phyloP scores from a whole-genome alignment of 2,329 filamentous ascomycete genomes.

The Fusarium staphyleae region DNA sequence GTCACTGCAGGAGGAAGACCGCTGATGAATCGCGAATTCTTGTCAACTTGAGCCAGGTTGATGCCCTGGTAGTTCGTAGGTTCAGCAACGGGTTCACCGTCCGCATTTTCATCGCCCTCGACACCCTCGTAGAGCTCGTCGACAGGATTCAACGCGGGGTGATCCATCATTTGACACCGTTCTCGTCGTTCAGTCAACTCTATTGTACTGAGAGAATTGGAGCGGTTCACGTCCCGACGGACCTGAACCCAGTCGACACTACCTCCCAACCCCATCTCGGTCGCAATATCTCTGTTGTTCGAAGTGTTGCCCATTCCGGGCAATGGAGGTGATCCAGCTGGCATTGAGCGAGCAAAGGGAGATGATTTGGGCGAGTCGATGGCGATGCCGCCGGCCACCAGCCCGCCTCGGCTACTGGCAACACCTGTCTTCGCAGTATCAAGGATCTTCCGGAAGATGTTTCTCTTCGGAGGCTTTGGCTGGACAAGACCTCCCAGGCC shows the following conservation, averaged over 20 bases:
- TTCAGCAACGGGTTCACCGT: conserved; percentile 82
- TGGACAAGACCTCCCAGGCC: conserved; percentile 79
- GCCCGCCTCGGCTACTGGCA: conserved; percentile 85
- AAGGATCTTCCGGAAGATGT: conserved; percentile 95
- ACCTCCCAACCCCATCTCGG: conserved; percentile 72
- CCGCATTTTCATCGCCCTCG: conserved; percentile 87
- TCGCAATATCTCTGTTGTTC: conserved; percentile 59
- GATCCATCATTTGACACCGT: conserved; percentile 92
- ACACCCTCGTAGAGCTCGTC: conserved; percentile 85
- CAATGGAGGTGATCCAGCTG: conserved; percentile 54
- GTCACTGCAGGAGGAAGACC: conserved; percentile 84
- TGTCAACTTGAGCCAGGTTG: conserved; percentile 89
- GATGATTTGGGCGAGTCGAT: conserved; percentile 53
- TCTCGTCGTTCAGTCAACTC: conserved; percentile 86
- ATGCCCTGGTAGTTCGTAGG: conserved; percentile 81
- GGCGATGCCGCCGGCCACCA: conserved; percentile 64
- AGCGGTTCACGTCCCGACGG: conserved; percentile 91
- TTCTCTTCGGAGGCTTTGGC: conserved; percentile 82
- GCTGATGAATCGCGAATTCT: conserved; percentile 90
- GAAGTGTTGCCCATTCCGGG: conserved; percentile 48
- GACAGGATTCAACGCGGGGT: conserved; percentile 85
- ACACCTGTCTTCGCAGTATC: conserved; percentile 94
- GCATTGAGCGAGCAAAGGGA: conserved; percentile 51
- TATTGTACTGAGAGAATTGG: conserved; percentile 89
- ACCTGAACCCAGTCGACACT: conserved; percentile 95